phyloP scores from a whole-genome alignment of 805 yeast species.

The Kodamaea neixiangensis region DNA sequence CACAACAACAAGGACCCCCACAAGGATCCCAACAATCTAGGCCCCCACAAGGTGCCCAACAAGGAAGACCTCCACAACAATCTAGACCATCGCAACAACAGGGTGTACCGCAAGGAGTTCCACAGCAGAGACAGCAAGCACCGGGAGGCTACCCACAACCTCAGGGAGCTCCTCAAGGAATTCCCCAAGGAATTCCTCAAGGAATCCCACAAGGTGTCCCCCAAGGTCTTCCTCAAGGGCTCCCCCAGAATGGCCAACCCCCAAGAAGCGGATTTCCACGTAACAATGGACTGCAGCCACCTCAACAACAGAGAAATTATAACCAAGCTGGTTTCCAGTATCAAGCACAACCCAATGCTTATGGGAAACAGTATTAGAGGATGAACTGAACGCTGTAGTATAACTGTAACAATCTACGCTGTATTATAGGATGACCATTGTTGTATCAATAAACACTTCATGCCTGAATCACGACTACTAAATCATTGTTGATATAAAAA shows the following conservation, averaged over 20 bases:
- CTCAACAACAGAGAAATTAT: slow-evolving; percentile 4
- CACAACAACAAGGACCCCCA: slow-evolving; percentile 5
- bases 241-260: slow-evolving; percentile 2
- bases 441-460: background rate
- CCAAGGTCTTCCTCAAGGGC: slow-evolving; percentile 7
- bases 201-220: slow-evolving; percentile 4
- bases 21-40: slow-evolving; percentile 6
- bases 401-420: background rate
- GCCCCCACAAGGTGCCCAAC: slow-evolving; percentile 7
- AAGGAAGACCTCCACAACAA: slow-evolving; percentile 4
- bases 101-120: slow-evolving; percentile 4
- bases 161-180: background rate
- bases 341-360: slow-evolving; percentile 5
- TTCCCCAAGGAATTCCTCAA: slow-evolving; percentile 5
- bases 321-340: slow-evolving; percentile 9
- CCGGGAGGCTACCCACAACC: too few species aligned
- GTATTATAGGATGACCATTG: background rate
- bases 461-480: too few species aligned
- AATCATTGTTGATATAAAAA: too few species aligned
- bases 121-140: background rate
- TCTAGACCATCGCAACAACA: slow-evolving; percentile 5
- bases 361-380: slow-evolving; percentile 7
- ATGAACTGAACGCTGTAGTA: background rate
- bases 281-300: slow-evolving; percentile 10
- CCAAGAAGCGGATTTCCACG: slow-evolving; percentile 10